Base-by-base conservation (phyloP, 2,329 filamentous ascomycete species). In the Nigrograna mackinnonii region DNA sequence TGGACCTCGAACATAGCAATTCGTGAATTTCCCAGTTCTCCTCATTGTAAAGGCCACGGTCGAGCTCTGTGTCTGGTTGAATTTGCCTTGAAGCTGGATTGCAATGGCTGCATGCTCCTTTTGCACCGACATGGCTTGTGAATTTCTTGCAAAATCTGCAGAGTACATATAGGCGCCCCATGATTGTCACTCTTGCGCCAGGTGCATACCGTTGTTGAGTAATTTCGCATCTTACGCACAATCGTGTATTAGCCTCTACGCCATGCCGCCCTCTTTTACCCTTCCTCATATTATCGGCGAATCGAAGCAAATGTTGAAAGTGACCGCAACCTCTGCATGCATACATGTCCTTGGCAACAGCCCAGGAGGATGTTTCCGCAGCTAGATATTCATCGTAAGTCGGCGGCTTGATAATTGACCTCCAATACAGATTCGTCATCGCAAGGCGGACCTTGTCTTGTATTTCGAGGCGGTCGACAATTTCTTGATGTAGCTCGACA, bases 271-370 rank as follows among this genome's bases (percentile, higher is more conserved):
- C 52, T 37, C 50, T 47, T 48, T 52, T 56, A 18, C 58, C 58
- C 43, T 64, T 63, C 19, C 52, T 55, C 60, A 64, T 64, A 14
- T 53, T 47, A 36, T 64, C 59, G 13, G 55, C 49, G 37, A 63
- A 64, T 13, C 49, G 32, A 20, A 46, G 37, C 20, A 55, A 50
- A n/a, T 35, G 44, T 30, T 47, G 49, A 14, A 64, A 54, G 16
- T 39, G 38, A 6, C 40, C 19, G 35, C 60, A 64, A 21, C 43
- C 37, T 37, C 44, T 60, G 43, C 59, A 64, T 4, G 55, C 44
- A 37, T 49, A 62, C 5, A 64, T 46, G 13, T 49, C 34, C 22
- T 40, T 53, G 4, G 48, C 34, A 14, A 41, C 50, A 12, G 59
- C 54, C 51, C 52, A 62, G 16, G 35, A 31, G 19, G 36, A 37